Percentiles rank a stretch among this genome's conserved stretches.
phyloP scores from a whole-genome alignment of 768 basidiomycete genomes.

The Boletus sp. region DNA sequence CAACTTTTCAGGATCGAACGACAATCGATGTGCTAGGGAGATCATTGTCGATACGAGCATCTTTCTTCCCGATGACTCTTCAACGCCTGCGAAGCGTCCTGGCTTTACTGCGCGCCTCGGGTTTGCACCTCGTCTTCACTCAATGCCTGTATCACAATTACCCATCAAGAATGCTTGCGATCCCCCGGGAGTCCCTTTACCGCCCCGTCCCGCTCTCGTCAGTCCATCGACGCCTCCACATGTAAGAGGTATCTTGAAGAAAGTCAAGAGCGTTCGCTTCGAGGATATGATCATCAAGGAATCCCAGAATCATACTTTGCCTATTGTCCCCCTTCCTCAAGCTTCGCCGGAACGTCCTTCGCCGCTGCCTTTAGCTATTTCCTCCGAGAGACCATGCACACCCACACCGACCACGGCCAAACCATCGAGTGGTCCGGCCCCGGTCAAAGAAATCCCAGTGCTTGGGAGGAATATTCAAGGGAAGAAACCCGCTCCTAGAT shows the following conservation, averaged over 20 bases:
- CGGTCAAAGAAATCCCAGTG: not conserved
- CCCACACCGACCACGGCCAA: constrained; percentile 5
- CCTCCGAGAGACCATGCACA: constrained; percentile 12
- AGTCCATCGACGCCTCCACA: constrained; percentile 29
- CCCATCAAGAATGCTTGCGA: constrained; percentile 4
- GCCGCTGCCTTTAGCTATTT: constrained; percentile 1
- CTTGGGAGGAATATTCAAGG: constrained; percentile 4
- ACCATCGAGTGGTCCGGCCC: not conserved
- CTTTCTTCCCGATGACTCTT: constrained; percentile 14
- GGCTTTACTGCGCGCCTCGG: not conserved
- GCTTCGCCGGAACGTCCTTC: constrained; percentile 4
- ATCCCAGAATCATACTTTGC: not conserved
- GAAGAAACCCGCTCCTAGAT: constrained; percentile 10
- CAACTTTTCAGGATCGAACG: constrained; percentile 9
- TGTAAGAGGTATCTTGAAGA: constrained; percentile 40
- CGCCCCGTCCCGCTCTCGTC: constrained; percentile 23
- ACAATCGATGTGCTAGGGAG: constrained; percentile 3
- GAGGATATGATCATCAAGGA: constrained; percentile 19
- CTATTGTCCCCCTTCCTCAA: not conserved
- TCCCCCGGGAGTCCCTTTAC: constrained; percentile 23
- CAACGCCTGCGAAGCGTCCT: constrained; percentile 8
- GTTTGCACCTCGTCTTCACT: not conserved
- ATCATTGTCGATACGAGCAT: constrained; percentile 1
- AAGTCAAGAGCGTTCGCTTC: constrained; percentile 40
- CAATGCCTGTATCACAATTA: not conserved